These are phyloP conservation scores for Wallacemonas rigidus DNA, from an alignment of 208 protist genomes.

Conservation along the genomic window DNA sequence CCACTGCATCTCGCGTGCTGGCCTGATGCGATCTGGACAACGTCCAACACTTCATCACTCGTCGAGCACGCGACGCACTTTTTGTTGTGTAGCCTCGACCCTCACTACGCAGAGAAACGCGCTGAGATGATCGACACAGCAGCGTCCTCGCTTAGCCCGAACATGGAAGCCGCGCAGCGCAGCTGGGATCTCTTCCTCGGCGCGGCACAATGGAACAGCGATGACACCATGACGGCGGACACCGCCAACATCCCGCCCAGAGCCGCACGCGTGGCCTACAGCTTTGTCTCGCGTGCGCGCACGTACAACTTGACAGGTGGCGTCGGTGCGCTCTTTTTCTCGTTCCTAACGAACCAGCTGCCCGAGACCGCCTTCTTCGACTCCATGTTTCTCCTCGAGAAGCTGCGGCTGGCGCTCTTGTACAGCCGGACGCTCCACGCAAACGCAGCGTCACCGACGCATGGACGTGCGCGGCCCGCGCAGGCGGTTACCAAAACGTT, in stretches of 20 bases:
- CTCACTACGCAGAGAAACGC: constrained; percentile 23
- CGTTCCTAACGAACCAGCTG: constrained; percentile 38
- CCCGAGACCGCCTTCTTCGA: constrained; percentile 52
- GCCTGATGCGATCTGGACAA: constrained; percentile 24
- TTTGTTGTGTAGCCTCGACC: constrained; percentile 15
- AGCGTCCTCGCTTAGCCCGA: background rate
- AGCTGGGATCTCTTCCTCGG: constrained; percentile 43
- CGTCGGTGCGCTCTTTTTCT: constrained; percentile 48
- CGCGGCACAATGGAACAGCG: constrained; percentile 45
- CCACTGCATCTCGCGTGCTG: constrained; percentile 31
- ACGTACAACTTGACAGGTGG: constrained; percentile 48
- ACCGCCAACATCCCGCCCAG: constrained; percentile 8
- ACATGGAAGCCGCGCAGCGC: constrained; percentile 16
- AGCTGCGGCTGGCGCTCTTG: constrained; percentile 42
- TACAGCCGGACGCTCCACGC: constrained; percentile 17
- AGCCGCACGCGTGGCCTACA: constrained; percentile 43
- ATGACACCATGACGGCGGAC: constrained; percentile 23
- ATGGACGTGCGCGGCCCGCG: background rate
- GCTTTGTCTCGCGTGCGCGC: constrained; percentile 40
- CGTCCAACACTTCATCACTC: constrained; percentile 18
- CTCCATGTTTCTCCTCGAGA: constrained; percentile 46
- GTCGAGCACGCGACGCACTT: constrained; percentile 40
- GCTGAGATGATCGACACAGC: constrained; percentile 9
- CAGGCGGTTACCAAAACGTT: background rate
- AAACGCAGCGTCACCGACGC: background rate